Conservation (phyloP, 2,329 filamentous ascomycete species). For the Aspergillus sp. region DNA sequence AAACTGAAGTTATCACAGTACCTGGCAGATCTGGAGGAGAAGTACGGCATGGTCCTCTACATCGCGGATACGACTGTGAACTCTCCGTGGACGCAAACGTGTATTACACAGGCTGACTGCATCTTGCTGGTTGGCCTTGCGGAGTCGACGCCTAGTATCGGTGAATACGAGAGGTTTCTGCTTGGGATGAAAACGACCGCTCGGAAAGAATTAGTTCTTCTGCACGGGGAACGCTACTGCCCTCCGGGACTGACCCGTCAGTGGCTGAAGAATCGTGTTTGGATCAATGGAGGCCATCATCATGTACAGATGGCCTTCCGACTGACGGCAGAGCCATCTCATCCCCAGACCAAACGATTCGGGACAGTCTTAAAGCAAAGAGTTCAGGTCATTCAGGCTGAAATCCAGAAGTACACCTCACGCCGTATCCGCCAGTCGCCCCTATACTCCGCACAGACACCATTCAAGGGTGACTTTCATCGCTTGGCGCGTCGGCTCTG, state of each 20-base stretch:
- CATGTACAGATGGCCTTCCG: conserved; percentile 95
- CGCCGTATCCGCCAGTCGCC: conserved; percentile 85
- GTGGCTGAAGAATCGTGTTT: conserved; percentile 90
- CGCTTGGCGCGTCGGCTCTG: conserved; percentile 85
- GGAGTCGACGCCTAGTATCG: conserved; percentile 84
- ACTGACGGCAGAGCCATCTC: conserved; percentile 72
- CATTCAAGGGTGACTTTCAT: conserved; percentile 96
- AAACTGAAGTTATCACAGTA: conserved; percentile 96
- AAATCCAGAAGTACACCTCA: conserved; percentile 97
- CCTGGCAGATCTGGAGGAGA: conserved; percentile 93
- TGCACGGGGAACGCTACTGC: conserved; percentile 88
- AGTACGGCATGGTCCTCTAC: conserved; percentile 93
- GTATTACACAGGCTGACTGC: conserved; percentile 94
- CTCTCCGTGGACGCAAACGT: conserved; percentile 97
- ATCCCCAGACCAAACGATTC: conserved; percentile 73
- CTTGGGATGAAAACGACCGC: conserved; percentile 97
- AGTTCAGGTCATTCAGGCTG: conserved; percentile 91
- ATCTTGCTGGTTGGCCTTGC: conserved; percentile 90
- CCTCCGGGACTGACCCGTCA: conserved; percentile 79
- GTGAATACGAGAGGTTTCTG: conserved; percentile 95
- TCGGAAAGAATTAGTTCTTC: conserved; percentile 83
- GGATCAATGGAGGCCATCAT: conserved; percentile 97
- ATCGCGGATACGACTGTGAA: conserved; percentile 97
- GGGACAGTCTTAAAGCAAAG: conserved; percentile 86
- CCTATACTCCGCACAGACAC: conserved; percentile 85